phyloP scores from a whole-genome alignment of 2,329 filamentous ascomycete species.

The Stemphylium lycopersici region DNA sequence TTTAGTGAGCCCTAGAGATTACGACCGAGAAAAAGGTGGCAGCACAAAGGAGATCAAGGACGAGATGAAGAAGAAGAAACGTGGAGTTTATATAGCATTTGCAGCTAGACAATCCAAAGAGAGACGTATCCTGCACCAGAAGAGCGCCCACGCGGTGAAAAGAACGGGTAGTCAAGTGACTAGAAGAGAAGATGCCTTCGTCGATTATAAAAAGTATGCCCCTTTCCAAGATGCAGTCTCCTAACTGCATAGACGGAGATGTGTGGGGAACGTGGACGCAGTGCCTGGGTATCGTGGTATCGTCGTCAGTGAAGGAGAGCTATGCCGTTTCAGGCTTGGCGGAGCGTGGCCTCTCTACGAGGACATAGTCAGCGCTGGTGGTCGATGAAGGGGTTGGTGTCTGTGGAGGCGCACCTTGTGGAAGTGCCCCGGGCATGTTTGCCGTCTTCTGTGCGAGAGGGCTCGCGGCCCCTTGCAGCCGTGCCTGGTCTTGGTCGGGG shows the following conservation, averaged over 20 bases:
- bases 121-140: constrained; percentile 6
- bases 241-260: constrained; percentile 2
- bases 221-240: constrained; percentile 10
- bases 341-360: constrained; percentile 43
- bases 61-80: too few species aligned
- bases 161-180: constrained; percentile 1
- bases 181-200: constrained; percentile 6
- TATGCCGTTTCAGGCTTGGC: constrained; percentile 26
- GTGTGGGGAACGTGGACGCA: constrained; percentile 10
- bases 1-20: constrained; percentile 7
- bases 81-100: constrained; percentile 13
- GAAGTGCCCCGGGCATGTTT: constrained; percentile 42
- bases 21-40: constrained; percentile 1
- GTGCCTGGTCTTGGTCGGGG: constrained; percentile 27
- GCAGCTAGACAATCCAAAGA: constrained; percentile 12
- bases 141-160: neutral
- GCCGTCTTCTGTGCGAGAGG: constrained; percentile 26
- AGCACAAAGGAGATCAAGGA: neutral
- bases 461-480: constrained; percentile 40
- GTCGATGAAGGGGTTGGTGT: constrained; percentile 40
- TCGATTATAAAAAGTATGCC: constrained; percentile 14
- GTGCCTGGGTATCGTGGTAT: constrained; percentile 19
- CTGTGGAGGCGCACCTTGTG: constrained; percentile 41
- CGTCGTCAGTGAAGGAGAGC: constrained; percentile 8
- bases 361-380: constrained; percentile 45